A percentile compares a stretch with the other conserved stretches of the same genome.
Evolutionary conservation across 163 green algal genomes (phyloP).

Genomic region (Chloromonas sp.): DNA sequence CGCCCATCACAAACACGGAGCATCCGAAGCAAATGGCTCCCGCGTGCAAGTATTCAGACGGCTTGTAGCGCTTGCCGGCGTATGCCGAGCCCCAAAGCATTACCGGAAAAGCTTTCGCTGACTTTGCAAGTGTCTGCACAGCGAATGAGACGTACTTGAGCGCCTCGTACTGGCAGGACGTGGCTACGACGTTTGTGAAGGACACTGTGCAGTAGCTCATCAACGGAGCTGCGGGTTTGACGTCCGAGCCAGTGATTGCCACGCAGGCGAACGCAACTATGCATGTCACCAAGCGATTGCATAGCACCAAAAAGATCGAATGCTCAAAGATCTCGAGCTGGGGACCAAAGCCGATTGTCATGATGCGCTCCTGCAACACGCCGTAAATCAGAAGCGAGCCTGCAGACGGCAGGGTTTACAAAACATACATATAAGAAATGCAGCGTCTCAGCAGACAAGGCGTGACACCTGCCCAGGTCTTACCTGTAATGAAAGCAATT

Average conservation of each 20-base stretch:
- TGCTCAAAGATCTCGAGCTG: conserved; percentile 71
- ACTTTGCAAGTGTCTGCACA: conserved; percentile 91
- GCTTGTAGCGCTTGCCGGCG: conserved; percentile 75
- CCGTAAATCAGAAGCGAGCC: conserved; percentile 71
- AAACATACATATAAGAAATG: background rate
- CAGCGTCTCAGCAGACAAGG: background rate
- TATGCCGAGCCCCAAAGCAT: conserved; percentile 95
- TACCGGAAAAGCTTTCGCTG: conserved; percentile 87
- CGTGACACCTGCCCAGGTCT: background rate
- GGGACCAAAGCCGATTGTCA: conserved; percentile 81
- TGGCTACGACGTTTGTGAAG: conserved; percentile 57
- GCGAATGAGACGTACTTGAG: conserved; percentile 95
- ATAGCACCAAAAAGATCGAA: conserved; percentile 89
- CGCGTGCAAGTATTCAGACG: conserved; percentile 76
- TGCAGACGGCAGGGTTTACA: background rate
- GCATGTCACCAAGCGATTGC: conserved; percentile 79
- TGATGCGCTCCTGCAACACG: conserved; percentile 91
- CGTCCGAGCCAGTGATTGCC: conserved; percentile 31
- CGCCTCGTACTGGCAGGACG: conserved; percentile 75
- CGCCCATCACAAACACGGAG: conserved; percentile 85
- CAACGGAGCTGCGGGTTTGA: conserved; percentile 68
- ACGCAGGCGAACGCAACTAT: conserved; percentile 32
- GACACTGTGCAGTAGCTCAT: conserved; percentile 70
- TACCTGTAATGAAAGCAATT: background rate
- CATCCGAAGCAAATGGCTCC: conserved; percentile 67